Base-by-base conservation (phyloP, 257 asterid genomes). In the Rubia yunnanensis region DNA sequence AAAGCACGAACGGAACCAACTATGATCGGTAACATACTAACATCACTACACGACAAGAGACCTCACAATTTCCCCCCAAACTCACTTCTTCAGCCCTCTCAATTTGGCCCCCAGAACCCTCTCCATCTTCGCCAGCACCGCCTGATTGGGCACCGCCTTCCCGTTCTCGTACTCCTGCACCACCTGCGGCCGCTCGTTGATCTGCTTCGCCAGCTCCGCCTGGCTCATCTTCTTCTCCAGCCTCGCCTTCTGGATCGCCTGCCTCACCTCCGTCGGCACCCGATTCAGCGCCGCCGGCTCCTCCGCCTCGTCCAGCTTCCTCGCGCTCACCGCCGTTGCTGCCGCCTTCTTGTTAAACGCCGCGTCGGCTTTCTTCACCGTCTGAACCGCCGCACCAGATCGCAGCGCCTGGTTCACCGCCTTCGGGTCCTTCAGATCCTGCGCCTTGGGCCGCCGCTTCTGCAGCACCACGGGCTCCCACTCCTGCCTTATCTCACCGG, bases 401-500 rank as follows among this genome's bases (percentile, higher is more conserved):
- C 81, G 70, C 50, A 81, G 55, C 38, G 83, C 86, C 55, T 81
- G 83, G 31, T 78, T 81, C 50, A 81, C 77, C 0, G 66, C 69
- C 67, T 81, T 81, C 1, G 79, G 78, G 46, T 78, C 74, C 24
- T 72, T 67, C 8, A 77, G 79, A 26, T 77, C 80, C 1, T 72
- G 73, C 0, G 78, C 70, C 53, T 76, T 77, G 14, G 64, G 8
- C 39, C 72, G 68, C 0, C 70, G 68, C 72, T 78, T 81, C 26
- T 76, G 83, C 13, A 81, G 76, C 70, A 81, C 83, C 50, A 81
- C 75, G 0, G 81, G 78, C 50, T 81, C 83, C 85, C 85, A 77
- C 8, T 81, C 83, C 49, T 77, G 83, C 55, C 63, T 64, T 22
- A 81, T 63, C 5, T 67, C 74, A 0, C 81, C 78, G 3, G 75